Conservation (phyloP, 2,329 filamentous ascomycete genomes). For the Hypomyces rosellus region DNA sequence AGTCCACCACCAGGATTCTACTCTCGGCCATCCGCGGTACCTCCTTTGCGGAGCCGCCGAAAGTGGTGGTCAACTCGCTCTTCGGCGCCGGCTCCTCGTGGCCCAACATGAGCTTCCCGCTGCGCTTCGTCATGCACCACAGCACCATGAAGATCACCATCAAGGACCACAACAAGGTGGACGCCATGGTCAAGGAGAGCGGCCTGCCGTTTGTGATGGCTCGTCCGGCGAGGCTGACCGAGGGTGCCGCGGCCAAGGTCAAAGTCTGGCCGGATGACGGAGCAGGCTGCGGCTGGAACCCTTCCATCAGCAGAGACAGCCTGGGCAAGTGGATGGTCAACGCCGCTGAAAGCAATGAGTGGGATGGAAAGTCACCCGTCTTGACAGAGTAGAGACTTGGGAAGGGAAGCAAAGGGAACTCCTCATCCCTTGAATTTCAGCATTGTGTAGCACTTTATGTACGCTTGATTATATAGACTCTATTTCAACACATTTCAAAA, state of each 20-base stretch:
- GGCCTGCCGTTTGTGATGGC: constrained; percentile 34
- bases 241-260: constrained; percentile 29
- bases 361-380: constrained; percentile 39
- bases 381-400: constrained; percentile 32
- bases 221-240: constrained; percentile 36
- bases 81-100: constrained; percentile 44
- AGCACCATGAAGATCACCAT: constrained; percentile 39
- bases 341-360: constrained; percentile 33
- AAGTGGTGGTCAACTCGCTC: constrained; percentile 44
- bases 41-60: constrained; percentile 19
- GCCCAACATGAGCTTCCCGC: constrained; percentile 31
- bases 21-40: constrained; percentile 31
- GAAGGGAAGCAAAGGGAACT: not conserved
- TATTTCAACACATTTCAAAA: too few relatives aligned
- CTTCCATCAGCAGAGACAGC: constrained; percentile 29
- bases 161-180: constrained; percentile 42
- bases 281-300: constrained; percentile 34
- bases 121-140: constrained; percentile 39
- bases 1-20: constrained; percentile 33
- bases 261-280: constrained; percentile 37
- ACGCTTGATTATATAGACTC: too few relatives aligned
- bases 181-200: constrained; percentile 31
- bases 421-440: not conserved
- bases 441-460: too few relatives aligned
- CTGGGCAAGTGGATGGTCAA: constrained; percentile 42